These are phyloP conservation scores for Nicotiana rustica DNA, from an alignment of 305 asterid species.

Conservation along the genomic window DNA sequence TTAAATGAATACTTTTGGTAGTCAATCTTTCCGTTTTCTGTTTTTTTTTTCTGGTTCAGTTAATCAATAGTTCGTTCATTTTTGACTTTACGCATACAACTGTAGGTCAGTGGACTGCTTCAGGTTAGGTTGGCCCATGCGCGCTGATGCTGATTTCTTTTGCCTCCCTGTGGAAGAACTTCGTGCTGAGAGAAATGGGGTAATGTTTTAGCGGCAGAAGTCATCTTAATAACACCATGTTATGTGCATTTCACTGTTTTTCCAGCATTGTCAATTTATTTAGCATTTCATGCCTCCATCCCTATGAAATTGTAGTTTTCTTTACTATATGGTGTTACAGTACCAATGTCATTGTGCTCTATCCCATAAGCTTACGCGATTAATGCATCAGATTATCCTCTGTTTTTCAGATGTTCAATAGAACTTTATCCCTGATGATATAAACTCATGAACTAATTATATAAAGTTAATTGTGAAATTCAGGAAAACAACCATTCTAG, in stretches of 20 bases:
- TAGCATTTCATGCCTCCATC: neutral
- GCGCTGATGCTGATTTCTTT: slow-evolving; percentile 99
- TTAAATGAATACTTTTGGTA: slow-evolving; percentile 98
- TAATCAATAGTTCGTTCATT: neutral
- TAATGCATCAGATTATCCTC: slow-evolving; percentile 12
- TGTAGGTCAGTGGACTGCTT: slow-evolving; percentile 98
- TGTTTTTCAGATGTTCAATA: neutral
- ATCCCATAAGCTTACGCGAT: neutral
- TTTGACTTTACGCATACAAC: slow-evolving; percentile 18
- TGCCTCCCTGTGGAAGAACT: slow-evolving; percentile 58
- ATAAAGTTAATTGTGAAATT: slow-evolving; percentile 33
- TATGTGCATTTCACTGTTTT: neutral
- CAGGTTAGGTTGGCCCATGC: slow-evolving; percentile 99
- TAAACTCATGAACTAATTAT: slow-evolving; percentile 19
- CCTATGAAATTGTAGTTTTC: slow-evolving; percentile 20
- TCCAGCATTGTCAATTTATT: neutral
- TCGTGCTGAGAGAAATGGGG: slow-evolving; percentile 76
- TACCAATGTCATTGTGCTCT: neutral
- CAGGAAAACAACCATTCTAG: slow-evolving; percentile 70
- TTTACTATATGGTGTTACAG: neutral
- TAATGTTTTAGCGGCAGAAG: slow-evolving; percentile 42
- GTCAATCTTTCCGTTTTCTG: slow-evolving; percentile 21
- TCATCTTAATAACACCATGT: neutral
- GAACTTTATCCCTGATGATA: slow-evolving; percentile 18
- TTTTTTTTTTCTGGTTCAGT: neutral